A percentile compares a stretch with the other conserved stretches of the same genome.
These are phyloP conservation scores for Ceratocystis albifundus DNA, from an alignment of 2,329 filamentous ascomycete genomes.

Conservation along the genomic window DNA sequence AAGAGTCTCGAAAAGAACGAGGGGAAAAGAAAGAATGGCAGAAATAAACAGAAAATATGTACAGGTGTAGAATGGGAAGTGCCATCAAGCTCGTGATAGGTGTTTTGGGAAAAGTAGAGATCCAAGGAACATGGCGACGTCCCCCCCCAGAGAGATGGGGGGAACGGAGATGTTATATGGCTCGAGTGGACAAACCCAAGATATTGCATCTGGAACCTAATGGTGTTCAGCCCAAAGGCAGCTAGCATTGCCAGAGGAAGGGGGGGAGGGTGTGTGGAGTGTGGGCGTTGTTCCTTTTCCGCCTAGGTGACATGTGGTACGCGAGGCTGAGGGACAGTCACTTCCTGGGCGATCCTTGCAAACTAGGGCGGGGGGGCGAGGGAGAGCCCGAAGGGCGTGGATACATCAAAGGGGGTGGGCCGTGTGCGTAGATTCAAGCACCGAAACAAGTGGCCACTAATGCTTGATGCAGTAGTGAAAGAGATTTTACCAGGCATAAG, in stretches of 20 bases:
- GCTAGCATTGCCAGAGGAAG: background rate
- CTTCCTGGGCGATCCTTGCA: background rate
- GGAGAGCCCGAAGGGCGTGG: background rate
- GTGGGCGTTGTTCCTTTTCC: conserved; percentile 2
- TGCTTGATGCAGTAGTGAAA: background rate
- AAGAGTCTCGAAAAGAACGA: background rate
- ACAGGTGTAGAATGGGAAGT: background rate
- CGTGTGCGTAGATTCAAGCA: background rate
- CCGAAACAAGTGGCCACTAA: background rate
- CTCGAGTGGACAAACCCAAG: background rate
- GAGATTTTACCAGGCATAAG: conserved; percentile 1
- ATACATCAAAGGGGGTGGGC: background rate
- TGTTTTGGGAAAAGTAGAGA: background rate
- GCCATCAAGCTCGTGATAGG: conserved; percentile 5
- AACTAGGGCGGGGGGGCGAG: background rate
- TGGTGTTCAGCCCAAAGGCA: conserved; percentile 4
- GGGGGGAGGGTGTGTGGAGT: background rate
- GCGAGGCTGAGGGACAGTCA: conserved; percentile 8
- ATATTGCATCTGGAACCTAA: background rate
- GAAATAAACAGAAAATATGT: conserved; percentile 3
- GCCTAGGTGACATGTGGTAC: conserved; percentile 8
- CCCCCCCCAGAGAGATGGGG: background rate
- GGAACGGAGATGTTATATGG: conserved; percentile 2
- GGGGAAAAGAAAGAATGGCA: background rate
- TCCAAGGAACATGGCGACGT: background rate